Evolutionary conservation across 306 rosid genomes (phyloP).

Genomic region (Crataegus laevigata): DNA sequence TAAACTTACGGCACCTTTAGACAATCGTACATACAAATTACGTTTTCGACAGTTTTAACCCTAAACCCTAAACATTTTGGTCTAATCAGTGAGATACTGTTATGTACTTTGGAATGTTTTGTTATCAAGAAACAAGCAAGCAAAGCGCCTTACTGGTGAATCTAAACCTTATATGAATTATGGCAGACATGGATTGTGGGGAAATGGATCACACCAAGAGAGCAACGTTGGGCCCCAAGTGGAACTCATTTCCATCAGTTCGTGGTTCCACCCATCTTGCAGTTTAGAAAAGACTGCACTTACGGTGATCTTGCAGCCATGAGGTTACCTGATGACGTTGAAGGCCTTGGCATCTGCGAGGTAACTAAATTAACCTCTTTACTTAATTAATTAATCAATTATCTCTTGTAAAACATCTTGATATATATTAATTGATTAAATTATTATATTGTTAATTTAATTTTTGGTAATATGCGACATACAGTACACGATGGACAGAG

Average conservation of each 20-base stretch:
- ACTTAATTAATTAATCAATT: too few relatives aligned
- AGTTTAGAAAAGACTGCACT: constrained; percentile 82
- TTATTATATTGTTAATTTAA: not conserved
- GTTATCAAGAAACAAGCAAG: not conserved
- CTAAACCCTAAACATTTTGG: not conserved
- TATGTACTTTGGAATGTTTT: not conserved
- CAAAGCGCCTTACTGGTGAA: not conserved
- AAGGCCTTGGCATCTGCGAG: constrained; percentile 89
- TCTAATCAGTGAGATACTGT: not conserved
- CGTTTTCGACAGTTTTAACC: not conserved
- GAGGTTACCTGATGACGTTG: constrained; percentile 73
- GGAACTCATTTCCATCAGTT: constrained; percentile 95
- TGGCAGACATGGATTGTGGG: constrained; percentile 92
- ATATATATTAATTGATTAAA: too few relatives aligned
- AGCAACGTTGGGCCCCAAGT: constrained; percentile 88
- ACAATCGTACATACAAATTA: not conserved
- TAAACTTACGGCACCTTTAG: not conserved
- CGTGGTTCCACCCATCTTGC: constrained; percentile 84
- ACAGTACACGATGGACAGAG: constrained; percentile 93
- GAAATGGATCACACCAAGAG: constrained; percentile 86
- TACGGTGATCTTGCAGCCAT: constrained; percentile 97
- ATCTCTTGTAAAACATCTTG: too few relatives aligned
- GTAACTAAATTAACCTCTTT: constrained; percentile 13
- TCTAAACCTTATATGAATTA: not conserved
- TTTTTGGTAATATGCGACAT: not conserved